Evolutionary conservation across 495 filamentous ascomycete species (phyloP).

Genomic region (Lentithecium fluviatile): DNA sequence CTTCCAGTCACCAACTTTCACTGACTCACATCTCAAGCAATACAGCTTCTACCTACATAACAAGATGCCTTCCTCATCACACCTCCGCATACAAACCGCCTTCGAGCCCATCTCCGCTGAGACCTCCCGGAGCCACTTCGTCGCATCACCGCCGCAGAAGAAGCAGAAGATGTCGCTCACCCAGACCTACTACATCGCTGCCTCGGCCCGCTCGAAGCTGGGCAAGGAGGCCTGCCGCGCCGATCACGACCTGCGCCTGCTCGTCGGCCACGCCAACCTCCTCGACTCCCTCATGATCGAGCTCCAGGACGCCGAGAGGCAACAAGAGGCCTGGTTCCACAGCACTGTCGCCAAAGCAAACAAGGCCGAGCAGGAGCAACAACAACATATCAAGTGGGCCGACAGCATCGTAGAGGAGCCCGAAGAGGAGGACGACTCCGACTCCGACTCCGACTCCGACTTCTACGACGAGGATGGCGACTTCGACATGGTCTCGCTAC

Average conservation of each 20-base stretch:
- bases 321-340: slow-evolving; percentile 99
- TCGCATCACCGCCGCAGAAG: slow-evolving; percentile 46
- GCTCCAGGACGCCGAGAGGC: slow-evolving; percentile 87
- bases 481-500: slow-evolving; percentile 43
- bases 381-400: slow-evolving; percentile 83
- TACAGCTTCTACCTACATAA: slow-evolving; percentile 22
- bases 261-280: slow-evolving; percentile 97
- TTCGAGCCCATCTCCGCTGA: slow-evolving; percentile 40
- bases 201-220: slow-evolving; percentile 94
- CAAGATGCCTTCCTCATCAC: slow-evolving; percentile 34
- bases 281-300: slow-evolving; percentile 95
- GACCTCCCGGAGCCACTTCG: slow-evolving; percentile 33
- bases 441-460: slow-evolving; percentile 39
- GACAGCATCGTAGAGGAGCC: slow-evolving; percentile 73
- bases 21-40: slow-evolving; percentile 36
- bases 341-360: slow-evolving; percentile 77
- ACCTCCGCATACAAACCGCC: slow-evolving; percentile 34
- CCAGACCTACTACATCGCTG: slow-evolving; percentile 95
- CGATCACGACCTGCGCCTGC: slow-evolving; percentile 90
- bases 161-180: slow-evolving; percentile 89
- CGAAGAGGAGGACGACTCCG: slow-evolving; percentile 62
- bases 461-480: slow-evolving; percentile 39
- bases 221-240: slow-evolving; percentile 80
- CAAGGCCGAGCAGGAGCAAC: slow-evolving; percentile 53
- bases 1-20: slow-evolving; percentile 23